Base-by-base conservation (phyloP, 345 rosid species). In the Zanthoxylum bungeanum region DNA sequence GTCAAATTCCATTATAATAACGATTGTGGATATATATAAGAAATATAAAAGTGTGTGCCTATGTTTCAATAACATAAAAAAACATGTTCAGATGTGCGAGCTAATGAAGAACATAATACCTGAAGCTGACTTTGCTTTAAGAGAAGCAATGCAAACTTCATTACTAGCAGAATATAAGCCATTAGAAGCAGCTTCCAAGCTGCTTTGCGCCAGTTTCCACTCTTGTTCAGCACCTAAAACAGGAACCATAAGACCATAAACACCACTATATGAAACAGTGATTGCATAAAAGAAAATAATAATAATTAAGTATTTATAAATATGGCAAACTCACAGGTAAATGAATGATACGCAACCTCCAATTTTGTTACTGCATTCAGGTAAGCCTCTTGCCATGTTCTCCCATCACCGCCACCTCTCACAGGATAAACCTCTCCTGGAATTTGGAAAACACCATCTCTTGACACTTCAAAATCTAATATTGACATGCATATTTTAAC, bases 401-500 rank as follows among this genome's bases (percentile, higher is more conserved):
- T 79, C 70, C 84, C 81, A 85, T 83, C 93, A 46, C 73, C 75
- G 70, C 78, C 80, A 74, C 78, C 69, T 76, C 84, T 81, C 50
- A 67, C 34, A 24, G 85, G 69, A 84, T 79, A 78, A 61, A 46
- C 75, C 60, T 87, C 93, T 73, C 86, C 89, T 0, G 89, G 87
- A 64, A 81, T 81, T 77, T 62, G 82, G 72, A 88, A 88, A 76
- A 87, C 75, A 51, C 97, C 95, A 80, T 89, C 96, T 76, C 98
- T 80, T 68, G 98, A 93, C 64, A 86, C 90, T 85, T 93, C 98
- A 76, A 93, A 91, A 81, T 91, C 97, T 75, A 93, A 73, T 52
- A 88, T 58, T 37, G 93, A 89, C 87, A 83, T 86, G 90, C 92
- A 88, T 73, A 89, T 73, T 68, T 88, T 88, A 71, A 85, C 83